Base-by-base conservation (phyloP, 31 red algal genomes). In the Asparagopsis taxiformis region DNA sequence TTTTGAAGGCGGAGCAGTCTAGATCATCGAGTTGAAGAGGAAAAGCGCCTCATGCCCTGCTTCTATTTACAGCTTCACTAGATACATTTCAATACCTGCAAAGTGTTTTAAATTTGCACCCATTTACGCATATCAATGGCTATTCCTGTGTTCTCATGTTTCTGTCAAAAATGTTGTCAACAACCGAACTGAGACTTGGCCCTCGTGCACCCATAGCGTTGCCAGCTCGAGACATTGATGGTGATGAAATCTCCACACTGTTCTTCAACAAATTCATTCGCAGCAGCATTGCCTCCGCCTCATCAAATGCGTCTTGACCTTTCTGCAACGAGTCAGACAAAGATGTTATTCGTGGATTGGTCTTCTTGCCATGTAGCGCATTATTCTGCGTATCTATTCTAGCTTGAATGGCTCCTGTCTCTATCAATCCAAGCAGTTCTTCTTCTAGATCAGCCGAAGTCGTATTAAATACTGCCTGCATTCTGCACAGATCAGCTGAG, bases 351-450 rank as follows among this genome's bases (percentile, higher is more conserved):
- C 83, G 68, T 9, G 35, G 51, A 5, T 86, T 69, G 20, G 43
- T 17, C 29, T 70, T 52, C 32, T 89, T 94, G 19, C 71, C 69
- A 32, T 74, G 57, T 23, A 93, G 68, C 33, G 76, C 59, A 31
- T 80, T 56, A 33, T 74, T 63, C 41, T 91, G 74, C 10, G 54
- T 74, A 59, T 98, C 90, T 29, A 98, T 93, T 46, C 91, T 59
- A 1, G 72, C 95, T 34, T 85, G 46, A 51, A 94, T 94, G 26
- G 57, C 54, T n/a, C 88, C 82, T 49, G 33, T 63, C 29, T 84
- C 63, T n/a, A 98, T 91, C 49, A 94, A 72, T 16, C 49, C 52
- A 6, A 83, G 64, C 52, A 98, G 50, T 58, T 98, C 89, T 9
- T 74, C 68, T 41, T 79, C 74, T 20, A 98, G 71, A 30, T 59